Evolutionary conservation across 345 rosid genomes (phyloP).

Genomic region (Physaria fendleri): DNA sequence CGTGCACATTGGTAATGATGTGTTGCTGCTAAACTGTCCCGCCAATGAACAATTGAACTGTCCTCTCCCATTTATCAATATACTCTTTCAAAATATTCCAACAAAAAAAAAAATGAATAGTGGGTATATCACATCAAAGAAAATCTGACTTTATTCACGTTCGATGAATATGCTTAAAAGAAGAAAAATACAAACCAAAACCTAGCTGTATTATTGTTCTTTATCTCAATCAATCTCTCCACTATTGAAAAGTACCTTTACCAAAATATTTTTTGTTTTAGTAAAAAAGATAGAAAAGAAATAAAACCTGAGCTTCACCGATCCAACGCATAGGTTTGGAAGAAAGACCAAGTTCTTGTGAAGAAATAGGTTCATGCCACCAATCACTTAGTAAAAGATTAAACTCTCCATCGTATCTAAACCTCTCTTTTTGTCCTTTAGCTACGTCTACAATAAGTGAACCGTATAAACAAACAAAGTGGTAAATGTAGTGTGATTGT

Average conservation of each 20-base stretch:
- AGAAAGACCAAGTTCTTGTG: conserved; percentile 72
- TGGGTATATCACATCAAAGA: background rate
- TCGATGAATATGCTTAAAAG: background rate
- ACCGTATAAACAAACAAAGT: conserved; percentile 36
- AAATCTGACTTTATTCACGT: background rate
- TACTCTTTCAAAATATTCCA: conserved; percentile 15
- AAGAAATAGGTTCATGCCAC: conserved; percentile 59
- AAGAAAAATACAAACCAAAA: background rate
- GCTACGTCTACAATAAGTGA: conserved; percentile 52
- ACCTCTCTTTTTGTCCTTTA: conserved; percentile 47
- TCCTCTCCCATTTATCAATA: conserved; percentile 82
- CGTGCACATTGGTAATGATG: conserved; percentile 29
- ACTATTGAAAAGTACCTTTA: background rate
- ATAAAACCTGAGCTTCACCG: conserved; percentile 68
- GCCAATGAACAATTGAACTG: conserved; percentile 72
- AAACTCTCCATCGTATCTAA: conserved; percentile 64
- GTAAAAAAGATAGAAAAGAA: background rate
- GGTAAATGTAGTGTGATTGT: background rate
- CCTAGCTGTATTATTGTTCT: background rate
- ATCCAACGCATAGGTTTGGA: conserved; percentile 67
- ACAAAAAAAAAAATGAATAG: background rate
- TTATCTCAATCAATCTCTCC: background rate
- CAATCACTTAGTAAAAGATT: conserved; percentile 66
- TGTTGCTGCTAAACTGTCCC: conserved; percentile 31
- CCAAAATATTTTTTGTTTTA: background rate